These are phyloP conservation scores for Hypoxylon rickii DNA, from an alignment of 495 filamentous ascomycete genomes.

Conservation along the genomic window DNA sequence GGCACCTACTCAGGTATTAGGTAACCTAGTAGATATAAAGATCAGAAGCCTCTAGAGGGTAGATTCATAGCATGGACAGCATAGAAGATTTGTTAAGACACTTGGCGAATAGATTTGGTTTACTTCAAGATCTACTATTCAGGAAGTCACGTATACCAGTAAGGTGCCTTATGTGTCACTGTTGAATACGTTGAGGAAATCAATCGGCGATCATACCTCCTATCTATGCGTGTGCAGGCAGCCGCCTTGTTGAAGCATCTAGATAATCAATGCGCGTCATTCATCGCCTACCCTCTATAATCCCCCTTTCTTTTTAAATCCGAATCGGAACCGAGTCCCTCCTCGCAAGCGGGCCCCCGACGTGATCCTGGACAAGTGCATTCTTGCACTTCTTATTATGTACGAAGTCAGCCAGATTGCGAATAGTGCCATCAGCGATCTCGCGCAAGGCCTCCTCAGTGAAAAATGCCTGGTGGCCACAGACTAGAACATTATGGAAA, in stretches of 20 bases:
- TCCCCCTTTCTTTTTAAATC: slow-evolving; percentile 15
- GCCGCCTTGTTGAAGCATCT: neutral
- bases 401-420: slow-evolving; percentile 54
- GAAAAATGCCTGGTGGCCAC: slow-evolving; percentile 73
- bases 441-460: slow-evolving; percentile 67
- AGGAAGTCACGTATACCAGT: neutral
- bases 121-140: too few species aligned
- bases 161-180: too few species aligned
- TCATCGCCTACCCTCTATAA: neutral
- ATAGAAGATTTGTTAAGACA: neutral
- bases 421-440: slow-evolving; percentile 65
- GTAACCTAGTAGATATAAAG: neutral
- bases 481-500: slow-evolving; percentile 70
- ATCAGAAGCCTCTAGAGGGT: neutral
- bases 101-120: too few species aligned
- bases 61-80: neutral
- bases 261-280: neutral
- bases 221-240: too few species aligned
- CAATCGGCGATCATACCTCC: too few species aligned
- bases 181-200: too few species aligned
- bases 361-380: slow-evolving; percentile 40
- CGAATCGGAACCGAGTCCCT: slow-evolving; percentile 31
- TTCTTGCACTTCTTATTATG: slow-evolving; percentile 41
- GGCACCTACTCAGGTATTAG: neutral
- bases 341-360: slow-evolving; percentile 3